phyloP scores from a whole-genome alignment of 441 rosid genomes.

The Capsella rubella region DNA sequence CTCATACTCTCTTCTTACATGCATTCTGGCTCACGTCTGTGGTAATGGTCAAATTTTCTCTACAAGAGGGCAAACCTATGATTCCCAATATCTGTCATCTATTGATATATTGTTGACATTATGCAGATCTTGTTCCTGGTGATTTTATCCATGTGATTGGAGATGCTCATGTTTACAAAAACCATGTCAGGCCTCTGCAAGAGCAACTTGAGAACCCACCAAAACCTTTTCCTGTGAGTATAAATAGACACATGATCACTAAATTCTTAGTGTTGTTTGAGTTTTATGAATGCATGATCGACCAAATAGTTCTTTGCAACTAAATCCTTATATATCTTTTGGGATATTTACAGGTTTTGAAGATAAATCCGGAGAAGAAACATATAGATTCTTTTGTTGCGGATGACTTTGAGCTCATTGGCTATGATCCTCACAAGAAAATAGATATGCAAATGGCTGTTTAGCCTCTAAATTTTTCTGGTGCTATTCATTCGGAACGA shows the following conservation, averaged over 20 bases:
- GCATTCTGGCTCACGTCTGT: constrained; percentile 87
- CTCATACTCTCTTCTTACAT: constrained; percentile 79
- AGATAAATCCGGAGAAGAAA: constrained; percentile 74
- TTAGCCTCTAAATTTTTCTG: neutral
- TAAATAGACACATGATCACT: neutral
- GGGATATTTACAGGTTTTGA: constrained; percentile 58
- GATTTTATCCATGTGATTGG: constrained; percentile 79
- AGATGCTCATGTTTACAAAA: constrained; percentile 79
- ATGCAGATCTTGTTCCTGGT: constrained; percentile 79
- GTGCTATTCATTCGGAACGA: neutral
- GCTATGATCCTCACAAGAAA: constrained; percentile 74
- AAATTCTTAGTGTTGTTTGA: constrained; percentile 15
- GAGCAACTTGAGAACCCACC: constrained; percentile 85
- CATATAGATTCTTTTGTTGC: constrained; percentile 65
- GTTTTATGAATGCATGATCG: constrained; percentile 18
- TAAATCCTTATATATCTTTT: neutral
- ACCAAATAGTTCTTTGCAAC: neutral
- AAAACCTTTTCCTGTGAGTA: constrained; percentile 82
- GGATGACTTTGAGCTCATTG: constrained; percentile 68
- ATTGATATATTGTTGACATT: constrained; percentile 13
- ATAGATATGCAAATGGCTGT: constrained; percentile 69
- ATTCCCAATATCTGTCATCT: neutral
- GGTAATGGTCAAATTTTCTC: constrained; percentile 49
- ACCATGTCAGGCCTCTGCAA: constrained; percentile 78
- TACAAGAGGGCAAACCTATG: neutral